These are phyloP conservation scores for Citrullus colocynthis DNA, from an alignment of 306 rosid species.

Conservation along the genomic window DNA sequence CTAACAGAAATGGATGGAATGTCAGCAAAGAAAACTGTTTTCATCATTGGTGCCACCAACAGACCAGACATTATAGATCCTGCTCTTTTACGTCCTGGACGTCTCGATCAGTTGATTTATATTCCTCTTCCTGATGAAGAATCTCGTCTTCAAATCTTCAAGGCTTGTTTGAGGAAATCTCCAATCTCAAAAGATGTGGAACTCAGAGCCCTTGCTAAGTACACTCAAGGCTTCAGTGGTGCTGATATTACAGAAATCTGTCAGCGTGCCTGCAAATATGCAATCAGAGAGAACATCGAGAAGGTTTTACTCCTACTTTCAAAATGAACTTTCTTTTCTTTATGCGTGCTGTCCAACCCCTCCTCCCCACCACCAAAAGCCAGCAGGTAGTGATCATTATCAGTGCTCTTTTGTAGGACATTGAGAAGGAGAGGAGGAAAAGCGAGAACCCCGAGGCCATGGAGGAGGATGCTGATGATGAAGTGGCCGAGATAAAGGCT, in stretches of 20 bases:
- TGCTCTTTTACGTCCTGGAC: constrained; percentile 95
- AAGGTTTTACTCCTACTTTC: constrained; percentile 32
- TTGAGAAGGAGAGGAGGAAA: constrained; percentile 81
- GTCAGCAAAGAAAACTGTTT: constrained; percentile 95
- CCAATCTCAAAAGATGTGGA: constrained; percentile 86
- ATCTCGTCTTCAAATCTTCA: constrained; percentile 71
- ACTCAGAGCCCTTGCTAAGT: constrained; percentile 86
- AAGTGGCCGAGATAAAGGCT: constrained; percentile 80
- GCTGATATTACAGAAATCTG: constrained; percentile 97
- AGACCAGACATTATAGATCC: constrained; percentile 95
- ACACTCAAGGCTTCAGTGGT: constrained; percentile 95
- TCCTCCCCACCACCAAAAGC: not conserved
- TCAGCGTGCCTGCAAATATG: constrained; percentile 94
- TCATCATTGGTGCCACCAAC: constrained; percentile 94
- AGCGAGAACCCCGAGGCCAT: constrained; percentile 83
- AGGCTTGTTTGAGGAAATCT: constrained; percentile 91
- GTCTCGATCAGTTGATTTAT: constrained; percentile 92
- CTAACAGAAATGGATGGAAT: constrained; percentile 98
- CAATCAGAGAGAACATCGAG: constrained; percentile 93
- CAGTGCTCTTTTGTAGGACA: constrained; percentile 38
- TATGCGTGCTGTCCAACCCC: not conserved
- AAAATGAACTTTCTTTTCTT: not conserved
- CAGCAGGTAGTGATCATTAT: not conserved
- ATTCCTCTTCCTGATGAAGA: constrained; percentile 98
- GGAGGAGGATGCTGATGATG: constrained; percentile 92